Percentiles rank a stretch among this genome's conserved stretches.
These are phyloP conservation scores for Aspergillus wentii DNA, from an alignment of 495 filamentous ascomycete genomes.

Conservation along the genomic window DNA sequence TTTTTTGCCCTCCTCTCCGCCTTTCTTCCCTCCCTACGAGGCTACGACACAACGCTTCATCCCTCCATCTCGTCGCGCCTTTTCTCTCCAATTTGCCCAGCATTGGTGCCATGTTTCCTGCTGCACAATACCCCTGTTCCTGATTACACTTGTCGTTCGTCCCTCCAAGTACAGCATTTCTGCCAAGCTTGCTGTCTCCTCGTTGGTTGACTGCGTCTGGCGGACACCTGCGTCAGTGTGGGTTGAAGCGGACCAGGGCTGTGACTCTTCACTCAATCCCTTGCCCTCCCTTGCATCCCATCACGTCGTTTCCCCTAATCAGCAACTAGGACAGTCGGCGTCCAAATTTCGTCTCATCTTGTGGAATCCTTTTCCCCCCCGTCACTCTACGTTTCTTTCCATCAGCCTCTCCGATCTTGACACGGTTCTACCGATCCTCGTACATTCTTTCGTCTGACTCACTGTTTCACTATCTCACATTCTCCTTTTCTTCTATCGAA, in stretches of 20 bases:
- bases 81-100: no score
- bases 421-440: background rate
- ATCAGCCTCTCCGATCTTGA: background rate
- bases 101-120: no score
- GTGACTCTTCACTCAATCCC: slow-evolving; percentile 19
- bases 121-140: slow-evolving; percentile 3
- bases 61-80: no score
- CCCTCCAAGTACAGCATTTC: slow-evolving; percentile 21
- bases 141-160: no score
- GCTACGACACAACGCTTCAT: no score
- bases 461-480: background rate
- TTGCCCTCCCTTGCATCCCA: slow-evolving; percentile 30
- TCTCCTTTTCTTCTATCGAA: background rate
- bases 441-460: background rate
- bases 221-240: slow-evolving; percentile 30
- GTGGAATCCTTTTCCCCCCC: background rate
- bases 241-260: slow-evolving; percentile 21
- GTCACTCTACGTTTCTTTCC: background rate
- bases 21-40: no score
- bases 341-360: slow-evolving; percentile 4
- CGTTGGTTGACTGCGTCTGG: slow-evolving; percentile 19
- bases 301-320: slow-evolving; percentile 7
- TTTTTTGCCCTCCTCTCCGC: no score
- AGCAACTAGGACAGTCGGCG: slow-evolving; percentile 1
- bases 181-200: slow-evolving; percentile 20